These are phyloP conservation scores for Globisporangium mamillatum DNA, from an alignment of 352 stramenopile genomes.

Conservation along the genomic window DNA sequence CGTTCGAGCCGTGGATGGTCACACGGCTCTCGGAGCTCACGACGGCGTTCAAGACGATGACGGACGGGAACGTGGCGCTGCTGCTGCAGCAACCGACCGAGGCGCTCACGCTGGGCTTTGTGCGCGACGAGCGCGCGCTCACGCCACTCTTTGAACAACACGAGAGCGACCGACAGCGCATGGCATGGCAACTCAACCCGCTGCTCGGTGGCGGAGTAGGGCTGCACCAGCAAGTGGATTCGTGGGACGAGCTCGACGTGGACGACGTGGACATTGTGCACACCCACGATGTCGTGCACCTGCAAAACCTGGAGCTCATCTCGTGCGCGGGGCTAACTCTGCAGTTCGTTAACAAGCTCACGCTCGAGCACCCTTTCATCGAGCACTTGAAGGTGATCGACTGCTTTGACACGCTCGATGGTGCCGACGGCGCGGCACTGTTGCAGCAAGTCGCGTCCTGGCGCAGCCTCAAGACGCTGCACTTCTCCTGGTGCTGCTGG, in stretches of 20 bases:
- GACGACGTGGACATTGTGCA: constrained; percentile 67
- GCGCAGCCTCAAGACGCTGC: constrained; percentile 56
- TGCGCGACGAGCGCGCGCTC: constrained; percentile 57
- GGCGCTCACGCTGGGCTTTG: constrained; percentile 65
- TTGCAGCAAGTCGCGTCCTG: constrained; percentile 49
- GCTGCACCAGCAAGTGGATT: constrained; percentile 46
- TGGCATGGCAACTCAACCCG: constrained; percentile 39
- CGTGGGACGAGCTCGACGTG: constrained; percentile 70
- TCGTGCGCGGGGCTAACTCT: constrained; percentile 62
- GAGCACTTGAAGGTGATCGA: constrained; percentile 64
- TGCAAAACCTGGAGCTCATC: constrained; percentile 64
- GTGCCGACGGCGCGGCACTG: constrained; percentile 38
- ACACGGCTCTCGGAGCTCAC: constrained; percentile 56
- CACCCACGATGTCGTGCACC: constrained; percentile 46
- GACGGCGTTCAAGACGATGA: constrained; percentile 72
- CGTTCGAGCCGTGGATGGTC: constrained; percentile 79
- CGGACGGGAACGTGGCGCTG: constrained; percentile 56
- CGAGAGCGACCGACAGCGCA: constrained; percentile 31
- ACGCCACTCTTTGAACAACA: constrained; percentile 32
- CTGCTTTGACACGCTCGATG: constrained; percentile 57
- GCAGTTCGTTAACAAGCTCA: constrained; percentile 43
- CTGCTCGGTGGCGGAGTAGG: constrained; percentile 21
- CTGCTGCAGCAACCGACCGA: constrained; percentile 57
- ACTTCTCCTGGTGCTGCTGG: constrained; percentile 83
- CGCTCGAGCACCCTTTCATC: constrained; percentile 43